phyloP scores from a whole-genome alignment of 108 stramenopile genomes.

The Cylindrotheca closterium region DNA sequence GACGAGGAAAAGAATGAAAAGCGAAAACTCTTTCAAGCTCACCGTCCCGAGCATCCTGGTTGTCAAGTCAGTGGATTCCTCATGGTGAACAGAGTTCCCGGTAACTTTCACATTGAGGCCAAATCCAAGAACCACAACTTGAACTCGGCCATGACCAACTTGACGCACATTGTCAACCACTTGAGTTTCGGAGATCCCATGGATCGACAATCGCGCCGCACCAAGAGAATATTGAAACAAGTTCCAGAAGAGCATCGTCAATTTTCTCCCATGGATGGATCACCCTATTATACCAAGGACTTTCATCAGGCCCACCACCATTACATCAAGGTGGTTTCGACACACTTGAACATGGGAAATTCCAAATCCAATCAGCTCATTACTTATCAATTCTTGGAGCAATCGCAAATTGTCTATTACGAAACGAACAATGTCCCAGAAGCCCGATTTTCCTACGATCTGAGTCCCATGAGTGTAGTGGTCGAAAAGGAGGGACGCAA shows the following conservation, averaged over 20 bases:
- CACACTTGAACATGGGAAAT: conserved; percentile 76
- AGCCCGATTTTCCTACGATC: conserved; percentile 85
- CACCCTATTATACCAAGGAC: conserved; percentile 54
- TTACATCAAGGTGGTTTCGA: conserved; percentile 98
- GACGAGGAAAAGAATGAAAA: conserved; percentile 49
- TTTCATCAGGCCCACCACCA: conserved; percentile 95
- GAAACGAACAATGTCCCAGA: conserved; percentile 77
- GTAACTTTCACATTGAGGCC: conserved; percentile 97
- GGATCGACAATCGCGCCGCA: conserved; percentile 50
- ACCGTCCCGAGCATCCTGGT: conserved; percentile 82
- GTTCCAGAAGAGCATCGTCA: conserved; percentile 81
- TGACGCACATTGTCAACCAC: conserved; percentile 93
- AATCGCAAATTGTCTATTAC: conserved; percentile 84
- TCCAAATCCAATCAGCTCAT: conserved; percentile 53
- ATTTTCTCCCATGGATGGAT: conserved; percentile 84
- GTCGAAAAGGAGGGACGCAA: conserved; percentile 72
- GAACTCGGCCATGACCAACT: conserved; percentile 93
- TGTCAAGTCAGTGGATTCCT: conserved; percentile 84
- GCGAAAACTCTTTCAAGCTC: conserved; percentile 49
- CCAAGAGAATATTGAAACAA: conserved; percentile 79
- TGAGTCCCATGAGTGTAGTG: conserved; percentile 90
- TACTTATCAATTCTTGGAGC: conserved; percentile 83
- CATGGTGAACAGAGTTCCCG: conserved; percentile 95
- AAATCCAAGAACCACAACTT: conserved; percentile 93
- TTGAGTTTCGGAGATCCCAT: conserved; percentile 88